These are phyloP conservation scores for Isoetes taiwanensis DNA, from an alignment of 75 land plant species.

Conservation along the genomic window DNA sequence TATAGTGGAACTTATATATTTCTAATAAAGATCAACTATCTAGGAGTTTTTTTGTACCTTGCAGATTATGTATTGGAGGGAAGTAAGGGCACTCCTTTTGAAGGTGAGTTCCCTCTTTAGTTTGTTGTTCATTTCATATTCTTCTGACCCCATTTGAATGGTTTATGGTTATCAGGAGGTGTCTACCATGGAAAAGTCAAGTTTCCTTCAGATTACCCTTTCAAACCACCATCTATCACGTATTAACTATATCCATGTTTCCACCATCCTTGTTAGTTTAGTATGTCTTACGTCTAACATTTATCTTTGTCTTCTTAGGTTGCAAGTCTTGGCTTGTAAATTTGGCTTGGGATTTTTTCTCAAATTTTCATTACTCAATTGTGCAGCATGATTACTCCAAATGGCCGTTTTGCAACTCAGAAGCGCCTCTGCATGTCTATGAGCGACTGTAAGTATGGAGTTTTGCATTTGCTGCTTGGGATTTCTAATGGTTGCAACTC, in stretches of 20 bases:
- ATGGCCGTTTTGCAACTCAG: slow-evolving; percentile 81
- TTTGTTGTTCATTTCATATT: not conserved
- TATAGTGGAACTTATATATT: too few species aligned
- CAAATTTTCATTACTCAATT: not conserved
- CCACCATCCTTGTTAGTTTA: not conserved
- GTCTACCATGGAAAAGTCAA: slow-evolving; percentile 90
- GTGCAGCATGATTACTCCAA: slow-evolving; percentile 86
- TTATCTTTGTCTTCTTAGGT: not conserved
- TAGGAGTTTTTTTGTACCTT: slow-evolving; percentile 1
- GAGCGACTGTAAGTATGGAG: slow-evolving; percentile 96
- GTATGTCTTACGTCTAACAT: not conserved
- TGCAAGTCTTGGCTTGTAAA: too few species aligned
- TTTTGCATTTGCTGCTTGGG: not conserved
- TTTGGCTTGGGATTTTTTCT: not conserved
- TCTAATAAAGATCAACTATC: too few species aligned
- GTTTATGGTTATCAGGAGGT: slow-evolving; percentile 42
- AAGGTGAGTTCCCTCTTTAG: slow-evolving; percentile 34
- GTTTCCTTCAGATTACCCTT: slow-evolving; percentile 91
- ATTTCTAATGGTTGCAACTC: not conserved
- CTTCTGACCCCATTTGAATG: not conserved
- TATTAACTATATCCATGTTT: too few species aligned
- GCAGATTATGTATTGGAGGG: slow-evolving; percentile 97
- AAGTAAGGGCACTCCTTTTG: slow-evolving; percentile 88
- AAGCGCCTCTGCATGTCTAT: slow-evolving; percentile 87
- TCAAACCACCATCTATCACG: slow-evolving; percentile 89